phyloP scores from a whole-genome alignment of 2,329 filamentous ascomycete species.

The Claviceps fusiformis region DNA sequence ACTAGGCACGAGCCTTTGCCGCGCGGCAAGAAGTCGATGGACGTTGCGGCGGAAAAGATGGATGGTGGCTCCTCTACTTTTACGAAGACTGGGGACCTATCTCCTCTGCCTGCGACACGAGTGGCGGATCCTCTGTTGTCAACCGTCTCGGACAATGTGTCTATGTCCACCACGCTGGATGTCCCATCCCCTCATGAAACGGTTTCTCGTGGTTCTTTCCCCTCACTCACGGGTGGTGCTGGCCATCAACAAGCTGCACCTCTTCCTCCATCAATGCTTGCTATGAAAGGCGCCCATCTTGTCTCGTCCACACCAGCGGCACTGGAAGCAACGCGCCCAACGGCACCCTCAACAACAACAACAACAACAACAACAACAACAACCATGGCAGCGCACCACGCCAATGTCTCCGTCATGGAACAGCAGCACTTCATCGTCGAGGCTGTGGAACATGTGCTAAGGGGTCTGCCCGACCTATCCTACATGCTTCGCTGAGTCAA shows the following conservation, averaged over 20 bases:
- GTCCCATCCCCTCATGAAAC: no score
- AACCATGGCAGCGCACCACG: not conserved
- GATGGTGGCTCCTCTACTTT: not conserved
- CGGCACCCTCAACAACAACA: not conserved
- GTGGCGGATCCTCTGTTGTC: no score
- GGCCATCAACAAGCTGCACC: not conserved
- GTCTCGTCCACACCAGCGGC: not conserved
- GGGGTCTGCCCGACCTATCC: constrained; percentile 28
- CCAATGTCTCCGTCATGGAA: not conserved
- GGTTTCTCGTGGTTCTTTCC: not conserved
- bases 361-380: not conserved
- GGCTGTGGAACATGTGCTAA: constrained; percentile 21
- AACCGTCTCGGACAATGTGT: no score
- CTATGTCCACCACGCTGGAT: not conserved
- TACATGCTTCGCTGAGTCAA: constrained; percentile 28
- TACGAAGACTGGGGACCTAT: no score
- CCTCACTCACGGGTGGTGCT: not conserved
- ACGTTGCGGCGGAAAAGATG: not conserved
- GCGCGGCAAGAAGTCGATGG: no score
- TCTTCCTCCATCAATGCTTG: not conserved
- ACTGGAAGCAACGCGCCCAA: not conserved
- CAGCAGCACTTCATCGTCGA: constrained; percentile 16
- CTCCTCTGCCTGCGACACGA: no score
- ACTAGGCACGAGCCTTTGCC: not conserved
- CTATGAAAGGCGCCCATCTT: not conserved